A percentile compares a stretch with the other conserved stretches of the same genome.
phyloP scores from a whole-genome alignment of 2,329 filamentous ascomycete genomes.

The Fonsecaea pedrosoi region DNA sequence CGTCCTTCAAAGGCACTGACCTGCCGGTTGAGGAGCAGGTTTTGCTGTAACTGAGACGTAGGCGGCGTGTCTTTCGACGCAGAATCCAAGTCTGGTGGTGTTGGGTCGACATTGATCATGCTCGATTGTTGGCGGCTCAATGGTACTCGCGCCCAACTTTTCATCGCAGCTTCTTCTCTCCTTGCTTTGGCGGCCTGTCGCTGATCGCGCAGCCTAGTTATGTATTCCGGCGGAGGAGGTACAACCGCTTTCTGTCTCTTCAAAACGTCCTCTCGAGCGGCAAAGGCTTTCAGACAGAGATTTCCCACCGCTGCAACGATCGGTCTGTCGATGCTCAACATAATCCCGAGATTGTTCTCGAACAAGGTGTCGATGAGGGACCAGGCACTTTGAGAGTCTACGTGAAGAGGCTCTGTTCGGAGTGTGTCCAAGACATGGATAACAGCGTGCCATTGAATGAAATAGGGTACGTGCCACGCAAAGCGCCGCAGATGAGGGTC shows the following conservation, averaged over 20 bases:
- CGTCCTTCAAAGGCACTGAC: background rate
- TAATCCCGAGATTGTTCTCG: conserved; percentile 43
- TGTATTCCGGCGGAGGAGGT: conserved; percentile 34
- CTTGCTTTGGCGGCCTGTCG: conserved; percentile 27
- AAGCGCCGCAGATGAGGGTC: conserved; percentile 43
- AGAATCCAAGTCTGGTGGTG: background rate
- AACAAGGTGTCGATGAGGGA: conserved; percentile 46
- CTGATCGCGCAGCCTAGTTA: conserved; percentile 39
- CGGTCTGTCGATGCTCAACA: conserved; percentile 41
- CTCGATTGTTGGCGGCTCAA: background rate
- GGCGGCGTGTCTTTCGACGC: background rate
- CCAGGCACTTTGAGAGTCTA: conserved; percentile 46
- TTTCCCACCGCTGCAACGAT: conserved; percentile 45
- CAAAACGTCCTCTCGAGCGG: conserved; percentile 33
- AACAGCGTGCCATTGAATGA: conserved; percentile 47
- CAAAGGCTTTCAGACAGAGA: conserved; percentile 46
- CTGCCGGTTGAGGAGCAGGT: background rate
- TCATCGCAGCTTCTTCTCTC: conserved; percentile 31
- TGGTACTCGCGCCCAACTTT: conserved; percentile 28
- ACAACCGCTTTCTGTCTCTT: background rate
- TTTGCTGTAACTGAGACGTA: background rate
- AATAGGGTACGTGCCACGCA: conserved; percentile 45
- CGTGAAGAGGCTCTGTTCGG: conserved; percentile 43
- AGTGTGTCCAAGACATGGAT: conserved; percentile 49
- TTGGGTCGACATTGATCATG: background rate